phyloP scores from a whole-genome alignment of 2,329 filamentous ascomycete species.

The Penicillium sp. region DNA sequence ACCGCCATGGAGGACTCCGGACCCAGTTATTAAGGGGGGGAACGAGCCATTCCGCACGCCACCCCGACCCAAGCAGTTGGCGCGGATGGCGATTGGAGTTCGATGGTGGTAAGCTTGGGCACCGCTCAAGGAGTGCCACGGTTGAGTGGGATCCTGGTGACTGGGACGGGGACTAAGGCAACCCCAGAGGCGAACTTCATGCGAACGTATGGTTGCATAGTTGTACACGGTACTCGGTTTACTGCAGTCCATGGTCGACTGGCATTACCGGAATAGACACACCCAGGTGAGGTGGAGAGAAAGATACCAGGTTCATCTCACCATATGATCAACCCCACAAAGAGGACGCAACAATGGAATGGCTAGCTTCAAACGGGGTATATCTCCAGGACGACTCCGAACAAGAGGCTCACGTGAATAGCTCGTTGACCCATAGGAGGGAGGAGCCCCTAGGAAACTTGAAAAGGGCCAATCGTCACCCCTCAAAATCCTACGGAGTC shows the following conservation, averaged over 20 bases:
- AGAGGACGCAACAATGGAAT: too few species aligned
- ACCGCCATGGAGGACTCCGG: neutral
- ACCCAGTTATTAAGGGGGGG: conserved; percentile 8
- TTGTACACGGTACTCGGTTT: neutral
- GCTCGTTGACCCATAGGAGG: neutral
- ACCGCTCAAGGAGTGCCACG: neutral
- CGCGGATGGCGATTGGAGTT: conserved; percentile 1
- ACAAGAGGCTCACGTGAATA: neutral
- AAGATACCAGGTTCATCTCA: too few species aligned
- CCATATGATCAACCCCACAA: too few species aligned
- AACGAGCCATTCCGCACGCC: conserved; percentile 15
- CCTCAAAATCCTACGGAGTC: neutral
- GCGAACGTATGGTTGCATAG: neutral
- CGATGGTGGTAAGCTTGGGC: neutral
- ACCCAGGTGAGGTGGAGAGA: too few species aligned
- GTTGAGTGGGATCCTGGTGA: conserved; percentile 1
- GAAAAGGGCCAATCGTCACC: neutral
- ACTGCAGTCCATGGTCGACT: too few species aligned
- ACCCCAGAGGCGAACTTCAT: neutral
- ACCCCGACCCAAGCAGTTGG: conserved; percentile 10
- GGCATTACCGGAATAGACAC: too few species aligned
- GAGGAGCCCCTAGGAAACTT: neutral
- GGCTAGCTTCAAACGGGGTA: too few species aligned
- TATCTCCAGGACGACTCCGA: neutral
- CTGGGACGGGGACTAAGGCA: neutral